phyloP scores from a whole-genome alignment of 2,329 filamentous ascomycete genomes.

The Monosporascus sp. region DNA sequence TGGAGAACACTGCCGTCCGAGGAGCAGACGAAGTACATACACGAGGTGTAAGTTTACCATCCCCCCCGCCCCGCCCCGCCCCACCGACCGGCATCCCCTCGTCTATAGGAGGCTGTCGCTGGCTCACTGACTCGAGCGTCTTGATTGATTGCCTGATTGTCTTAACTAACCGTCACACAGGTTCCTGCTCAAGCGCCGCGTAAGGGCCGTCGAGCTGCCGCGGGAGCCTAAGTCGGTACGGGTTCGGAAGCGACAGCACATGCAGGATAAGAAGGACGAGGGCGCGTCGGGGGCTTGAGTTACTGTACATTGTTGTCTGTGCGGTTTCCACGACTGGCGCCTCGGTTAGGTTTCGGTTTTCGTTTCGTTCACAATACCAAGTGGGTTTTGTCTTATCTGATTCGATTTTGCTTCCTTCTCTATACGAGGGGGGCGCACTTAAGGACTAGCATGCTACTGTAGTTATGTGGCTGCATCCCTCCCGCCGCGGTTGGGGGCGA shows the following conservation, averaged over 20 bases:
- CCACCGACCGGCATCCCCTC: background rate
- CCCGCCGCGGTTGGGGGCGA: no score
- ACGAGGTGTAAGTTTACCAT: conserved; percentile 5
- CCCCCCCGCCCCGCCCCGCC: background rate
- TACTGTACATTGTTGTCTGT: no score
- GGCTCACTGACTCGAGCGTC: background rate
- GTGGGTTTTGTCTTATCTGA: background rate
- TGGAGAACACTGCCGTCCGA: conserved; percentile 1
- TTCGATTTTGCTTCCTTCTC: no score
- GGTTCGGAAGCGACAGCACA: background rate
- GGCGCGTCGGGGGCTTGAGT: background rate
- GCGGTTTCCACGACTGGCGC: background rate
- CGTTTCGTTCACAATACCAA: background rate
- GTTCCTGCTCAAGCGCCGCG: background rate
- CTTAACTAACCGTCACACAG: background rate
- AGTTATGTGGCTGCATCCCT: no score
- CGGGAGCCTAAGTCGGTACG: background rate
- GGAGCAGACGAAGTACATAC: conserved; percentile 5
- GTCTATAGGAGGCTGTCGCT: background rate
- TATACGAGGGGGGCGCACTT: no score
- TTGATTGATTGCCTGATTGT: background rate
- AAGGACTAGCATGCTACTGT: no score
- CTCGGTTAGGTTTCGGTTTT: background rate
- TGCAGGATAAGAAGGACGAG: background rate
- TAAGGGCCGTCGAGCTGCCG: background rate